Evolutionary conservation across 345 rosid genomes (phyloP).

Genomic region (Euphorbia tirucalli): DNA sequence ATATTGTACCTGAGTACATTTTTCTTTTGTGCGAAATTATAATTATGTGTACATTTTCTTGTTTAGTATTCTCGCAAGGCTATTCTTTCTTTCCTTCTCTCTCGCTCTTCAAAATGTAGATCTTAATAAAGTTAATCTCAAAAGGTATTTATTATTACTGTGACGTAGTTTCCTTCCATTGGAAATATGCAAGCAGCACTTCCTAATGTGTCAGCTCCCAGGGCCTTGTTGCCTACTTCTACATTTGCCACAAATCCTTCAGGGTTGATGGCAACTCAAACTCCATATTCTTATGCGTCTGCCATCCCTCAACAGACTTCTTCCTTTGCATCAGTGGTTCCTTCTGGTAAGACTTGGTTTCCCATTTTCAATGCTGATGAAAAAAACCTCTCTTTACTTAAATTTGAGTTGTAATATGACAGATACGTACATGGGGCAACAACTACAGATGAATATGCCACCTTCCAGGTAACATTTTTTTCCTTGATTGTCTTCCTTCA

Average conservation of each 20-base stretch:
- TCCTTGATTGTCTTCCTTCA: not conserved
- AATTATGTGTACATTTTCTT: not conserved
- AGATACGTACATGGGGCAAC: conserved; percentile 50
- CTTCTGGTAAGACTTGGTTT: conserved; percentile 38
- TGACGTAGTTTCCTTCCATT: conserved; percentile 47
- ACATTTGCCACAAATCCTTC: conserved; percentile 27
- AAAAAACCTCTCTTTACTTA: conserved; percentile 1
- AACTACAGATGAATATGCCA: conserved; percentile 31
- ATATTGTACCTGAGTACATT: too few relatives aligned
- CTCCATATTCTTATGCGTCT: conserved; percentile 30
- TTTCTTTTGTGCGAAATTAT: too few relatives aligned
- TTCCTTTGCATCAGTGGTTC: conserved; percentile 29
- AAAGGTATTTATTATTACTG: conserved; percentile 3
- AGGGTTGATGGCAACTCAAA: conserved; percentile 42
- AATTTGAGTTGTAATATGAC: conserved; percentile 16
- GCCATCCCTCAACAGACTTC: conserved; percentile 28
- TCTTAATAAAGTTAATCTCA: not conserved
- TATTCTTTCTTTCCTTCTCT: not conserved
- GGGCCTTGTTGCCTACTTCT: conserved; percentile 23
- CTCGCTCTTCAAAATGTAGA: not conserved
- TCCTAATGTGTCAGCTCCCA: conserved; percentile 34
- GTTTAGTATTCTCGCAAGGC: not conserved
- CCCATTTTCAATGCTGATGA: not conserved
- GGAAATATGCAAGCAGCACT: conserved; percentile 37
- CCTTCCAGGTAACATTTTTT: conserved; percentile 41